These are phyloP conservation scores for Anisodus tanguticus DNA, from an alignment of 257 asterid genomes.

Conservation along the genomic window DNA sequence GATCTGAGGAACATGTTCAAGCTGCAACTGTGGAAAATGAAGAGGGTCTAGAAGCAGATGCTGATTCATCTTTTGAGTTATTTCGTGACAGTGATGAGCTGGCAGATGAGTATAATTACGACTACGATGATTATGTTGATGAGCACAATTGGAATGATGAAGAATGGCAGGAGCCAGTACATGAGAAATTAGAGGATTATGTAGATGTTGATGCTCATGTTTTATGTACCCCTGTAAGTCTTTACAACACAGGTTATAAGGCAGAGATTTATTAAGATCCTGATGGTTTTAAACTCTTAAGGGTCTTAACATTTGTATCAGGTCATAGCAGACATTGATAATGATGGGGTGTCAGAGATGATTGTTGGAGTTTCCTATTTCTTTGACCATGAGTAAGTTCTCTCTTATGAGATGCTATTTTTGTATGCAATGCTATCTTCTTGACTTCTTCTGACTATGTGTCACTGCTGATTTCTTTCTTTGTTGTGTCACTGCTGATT, in stretches of 20 bases:
- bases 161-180: constrained; percentile 82
- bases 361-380: constrained; percentile 96
- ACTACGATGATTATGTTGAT: constrained; percentile 91
- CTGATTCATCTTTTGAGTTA: constrained; percentile 92
- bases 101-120: constrained; percentile 95
- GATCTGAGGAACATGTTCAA: constrained; percentile 48
- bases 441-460: background rate
- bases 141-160: constrained; percentile 88
- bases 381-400: constrained; percentile 94
- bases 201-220: constrained; percentile 94
- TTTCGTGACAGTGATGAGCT: constrained; percentile 83
- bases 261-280: background rate
- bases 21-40: constrained; percentile 87
- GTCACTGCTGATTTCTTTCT: background rate
- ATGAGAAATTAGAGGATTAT: constrained; percentile 82
- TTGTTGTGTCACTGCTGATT: background rate
- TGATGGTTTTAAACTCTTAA: background rate
- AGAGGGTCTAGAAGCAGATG: constrained; percentile 85
- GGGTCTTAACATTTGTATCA: constrained; percentile 39
- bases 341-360: constrained; percentile 95
- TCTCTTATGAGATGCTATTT: background rate
- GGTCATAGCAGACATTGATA: constrained; percentile 98
- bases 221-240: constrained; percentile 90
- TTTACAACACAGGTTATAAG: constrained; percentile 18
- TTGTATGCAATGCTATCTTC: background rate